These are phyloP conservation scores for Acanthochlamys bracteata DNA, from an alignment of 106 monocot genomes.

Conservation along the genomic window DNA sequence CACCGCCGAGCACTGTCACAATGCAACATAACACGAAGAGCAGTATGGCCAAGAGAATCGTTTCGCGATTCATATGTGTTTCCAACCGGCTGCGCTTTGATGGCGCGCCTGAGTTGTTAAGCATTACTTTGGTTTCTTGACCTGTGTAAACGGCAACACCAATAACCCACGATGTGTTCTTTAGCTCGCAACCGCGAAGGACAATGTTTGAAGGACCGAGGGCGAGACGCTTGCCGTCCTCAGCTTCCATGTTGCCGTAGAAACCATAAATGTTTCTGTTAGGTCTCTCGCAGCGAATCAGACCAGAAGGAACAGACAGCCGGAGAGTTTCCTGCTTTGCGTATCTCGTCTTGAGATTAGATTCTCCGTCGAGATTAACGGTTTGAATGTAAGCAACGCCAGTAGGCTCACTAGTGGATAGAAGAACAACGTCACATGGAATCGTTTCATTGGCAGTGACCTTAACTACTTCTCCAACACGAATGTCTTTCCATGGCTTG, in stretches of 20 bases:
- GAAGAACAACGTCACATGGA: conserved; percentile 83
- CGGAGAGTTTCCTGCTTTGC: conserved; percentile 57
- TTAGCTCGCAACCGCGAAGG: conserved; percentile 80
- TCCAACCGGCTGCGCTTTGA: conserved; percentile 83
- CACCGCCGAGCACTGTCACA: conserved; percentile 27
- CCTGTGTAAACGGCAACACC: conserved; percentile 71
- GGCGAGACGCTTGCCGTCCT: conserved; percentile 46
- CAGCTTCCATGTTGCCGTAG: conserved; percentile 55
- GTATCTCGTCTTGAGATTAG: conserved; percentile 90
- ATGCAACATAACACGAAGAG: conserved; percentile 43
- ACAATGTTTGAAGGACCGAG: conserved; percentile 68
- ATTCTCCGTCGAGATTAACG: conserved; percentile 92
- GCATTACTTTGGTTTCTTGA: conserved; percentile 80
- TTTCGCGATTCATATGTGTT: conserved; percentile 91
- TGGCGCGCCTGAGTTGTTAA: conserved; percentile 75
- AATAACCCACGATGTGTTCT: conserved; percentile 64
- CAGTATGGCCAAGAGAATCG: conserved; percentile 44
- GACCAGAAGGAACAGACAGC: conserved; percentile 6
- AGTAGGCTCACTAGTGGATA: conserved; percentile 81
- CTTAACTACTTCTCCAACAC: conserved; percentile 63
- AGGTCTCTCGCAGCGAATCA: conserved; percentile 74
- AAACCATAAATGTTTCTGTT: conserved; percentile 90
- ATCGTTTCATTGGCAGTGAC: conserved; percentile 51
- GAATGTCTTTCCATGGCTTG: conserved; percentile 64
- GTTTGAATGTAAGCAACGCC: conserved; percentile 91